Evolutionary conservation across 371 early-diverging fungal genomes (phyloP), one percentile per base, ranked within the genome.

Genomic region (Entomophthora muscae): DNA sequence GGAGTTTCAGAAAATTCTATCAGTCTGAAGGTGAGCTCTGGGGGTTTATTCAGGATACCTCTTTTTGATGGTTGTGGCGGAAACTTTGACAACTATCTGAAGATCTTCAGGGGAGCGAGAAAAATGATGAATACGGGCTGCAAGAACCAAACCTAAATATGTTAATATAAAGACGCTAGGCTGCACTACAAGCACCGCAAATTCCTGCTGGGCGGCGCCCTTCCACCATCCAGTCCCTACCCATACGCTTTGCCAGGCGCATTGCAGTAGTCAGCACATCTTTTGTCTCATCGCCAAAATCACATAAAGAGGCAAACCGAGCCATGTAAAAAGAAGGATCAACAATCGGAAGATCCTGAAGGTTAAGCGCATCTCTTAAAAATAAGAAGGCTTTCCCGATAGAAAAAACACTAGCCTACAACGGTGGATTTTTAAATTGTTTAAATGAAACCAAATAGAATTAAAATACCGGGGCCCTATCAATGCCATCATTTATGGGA

Each of bases 141-240:
- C 93, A 66, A 99, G 88, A 54, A 95, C 76, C 53, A 99, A 71
- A 63, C 76, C 83, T 75, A 63, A n/a, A 62, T 31, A 21, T 31
- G 24, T 22, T 5, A 57, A 31, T 32, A 71, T 27, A 55, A 26
- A 30, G 51, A 51, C 32, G 10, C 23, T 29, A 32, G 7, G 42
- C 28, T 58, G 32, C 24, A 67, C 27, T 70, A 73, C 93, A 84
- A 1, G 98, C 99, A 30, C 97, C 99, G 75, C 99, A 99, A 32
- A 99, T 85, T 68, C 98, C 99, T n/a, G 95, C 86, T 5, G 99
- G 99, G 22, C 95, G 80, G 68, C 99, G 83, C 53, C 99, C 99
- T 0, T 83, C 84, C 53, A 86, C 78, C 63, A 99, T 95, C 98
- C 99, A 99, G 77, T 99, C 99, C 57, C 96, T 81, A 61, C 93